A percentile compares a stretch with the other conserved stretches of the same genome.
Conservation (phyloP, 2,329 filamentous ascomycete genomes). For the Trichoderma atrobrunneum region DNA sequence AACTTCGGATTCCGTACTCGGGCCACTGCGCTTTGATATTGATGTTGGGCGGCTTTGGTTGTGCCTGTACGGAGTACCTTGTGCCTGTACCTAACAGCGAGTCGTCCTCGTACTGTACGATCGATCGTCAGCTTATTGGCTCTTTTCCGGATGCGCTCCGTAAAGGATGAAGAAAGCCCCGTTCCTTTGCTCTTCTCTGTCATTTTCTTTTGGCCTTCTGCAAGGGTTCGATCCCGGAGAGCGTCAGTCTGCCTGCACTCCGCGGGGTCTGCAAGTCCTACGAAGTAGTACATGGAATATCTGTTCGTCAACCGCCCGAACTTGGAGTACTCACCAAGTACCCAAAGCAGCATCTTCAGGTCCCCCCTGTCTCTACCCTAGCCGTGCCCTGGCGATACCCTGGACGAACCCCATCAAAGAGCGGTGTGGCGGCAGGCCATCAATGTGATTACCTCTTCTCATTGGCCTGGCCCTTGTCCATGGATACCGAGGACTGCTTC, state of each 20-base stretch:
- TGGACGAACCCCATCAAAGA: conserved; percentile 14
- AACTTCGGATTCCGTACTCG: neutral
- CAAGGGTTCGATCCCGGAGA: conserved; percentile 1
- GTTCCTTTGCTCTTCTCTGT: neutral
- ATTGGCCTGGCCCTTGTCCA: neutral
- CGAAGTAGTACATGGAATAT: neutral
- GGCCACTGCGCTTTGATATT: neutral
- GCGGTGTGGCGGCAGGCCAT: conserved; percentile 17
- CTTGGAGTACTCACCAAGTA: neutral
- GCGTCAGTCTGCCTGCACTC: neutral
- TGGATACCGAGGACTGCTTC: neutral
- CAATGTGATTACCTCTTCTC: neutral
- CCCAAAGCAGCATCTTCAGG: neutral
- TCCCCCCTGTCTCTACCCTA: neutral
- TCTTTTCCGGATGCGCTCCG: neutral
- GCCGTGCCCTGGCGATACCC: neutral
- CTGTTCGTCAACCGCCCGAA: neutral
- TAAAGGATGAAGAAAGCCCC: neutral
- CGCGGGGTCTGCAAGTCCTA: neutral
- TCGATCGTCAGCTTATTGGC: conserved; percentile 15
- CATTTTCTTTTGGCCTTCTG: neutral
- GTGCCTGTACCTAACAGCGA: neutral
- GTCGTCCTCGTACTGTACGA: neutral
- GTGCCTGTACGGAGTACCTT: neutral
- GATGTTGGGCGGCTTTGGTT: neutral